Percentiles rank a stretch among this genome's conserved stretches.
Conservation (phyloP, 176 grass and related monocot species). For the Phoenix roebelenii region DNA sequence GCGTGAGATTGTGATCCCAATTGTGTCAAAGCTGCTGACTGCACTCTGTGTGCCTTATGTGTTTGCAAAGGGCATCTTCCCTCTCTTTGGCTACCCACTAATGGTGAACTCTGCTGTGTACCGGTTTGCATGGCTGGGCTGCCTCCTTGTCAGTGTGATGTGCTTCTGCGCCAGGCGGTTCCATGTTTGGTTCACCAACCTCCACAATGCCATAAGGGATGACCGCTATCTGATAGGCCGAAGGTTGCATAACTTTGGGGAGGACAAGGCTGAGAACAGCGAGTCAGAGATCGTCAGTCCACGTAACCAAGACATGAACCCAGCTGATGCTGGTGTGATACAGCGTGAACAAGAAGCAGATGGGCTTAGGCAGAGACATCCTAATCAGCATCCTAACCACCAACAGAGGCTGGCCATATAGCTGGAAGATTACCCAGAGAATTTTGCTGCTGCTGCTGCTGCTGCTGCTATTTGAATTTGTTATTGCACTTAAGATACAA, state of each 20-base stretch:
- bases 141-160: conserved; percentile 11
- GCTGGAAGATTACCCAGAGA: not conserved
- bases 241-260: conserved; percentile 33
- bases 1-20: conserved; percentile 31
- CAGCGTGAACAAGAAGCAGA: conserved; percentile 33
- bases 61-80: conserved; percentile 33
- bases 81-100: conserved; percentile 28
- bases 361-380: conserved; percentile 51
- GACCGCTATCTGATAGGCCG: conserved; percentile 37
- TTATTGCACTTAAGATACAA: too few species aligned
- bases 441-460: too few species aligned
- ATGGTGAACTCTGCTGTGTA: conserved; percentile 31
- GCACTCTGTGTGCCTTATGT: conserved; percentile 39
- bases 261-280: conserved; percentile 15
- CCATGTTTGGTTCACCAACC: conserved; percentile 10
- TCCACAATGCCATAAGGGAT: conserved; percentile 45
- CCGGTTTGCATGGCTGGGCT: conserved; percentile 45
- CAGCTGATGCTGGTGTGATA: conserved; percentile 22
- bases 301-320: not conserved
- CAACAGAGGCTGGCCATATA: conserved; percentile 30
- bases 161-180: conserved; percentile 20
- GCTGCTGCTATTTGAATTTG: too few species aligned
- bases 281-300: not conserved
- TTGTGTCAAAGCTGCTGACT: conserved; percentile 25
- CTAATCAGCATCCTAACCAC: conserved; percentile 33